Evolutionary conservation across 2,329 filamentous ascomycete species (phyloP).

Genomic region (Bipolaris victoriae): DNA sequence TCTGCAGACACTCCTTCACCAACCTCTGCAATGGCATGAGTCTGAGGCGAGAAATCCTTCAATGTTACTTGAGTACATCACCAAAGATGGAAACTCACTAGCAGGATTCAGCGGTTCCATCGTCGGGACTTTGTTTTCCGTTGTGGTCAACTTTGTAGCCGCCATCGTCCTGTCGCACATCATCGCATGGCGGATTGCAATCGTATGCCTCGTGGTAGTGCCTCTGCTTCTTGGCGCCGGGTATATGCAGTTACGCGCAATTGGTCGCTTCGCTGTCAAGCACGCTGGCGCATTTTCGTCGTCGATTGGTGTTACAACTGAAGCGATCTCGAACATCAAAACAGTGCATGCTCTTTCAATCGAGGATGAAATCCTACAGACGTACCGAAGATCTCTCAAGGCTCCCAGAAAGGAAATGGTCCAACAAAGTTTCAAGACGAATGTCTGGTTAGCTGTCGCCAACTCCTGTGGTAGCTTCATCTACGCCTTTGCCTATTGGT

Average conservation of each 20-base stretch:
- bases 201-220: constrained; percentile 72
- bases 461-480: constrained; percentile 69
- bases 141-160: constrained; percentile 70
- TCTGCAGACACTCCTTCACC: constrained; percentile 68
- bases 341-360: constrained; percentile 60
- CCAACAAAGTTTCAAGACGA: constrained; percentile 58
- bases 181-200: constrained; percentile 76
- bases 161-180: constrained; percentile 73
- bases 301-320: constrained; percentile 59
- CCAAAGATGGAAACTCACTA: constrained; percentile 70
- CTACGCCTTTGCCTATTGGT: constrained; percentile 80
- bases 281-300: constrained; percentile 59
- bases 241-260: constrained; percentile 69
- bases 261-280: constrained; percentile 64
- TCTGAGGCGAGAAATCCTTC: constrained; percentile 67
- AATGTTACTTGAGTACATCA: constrained; percentile 70
- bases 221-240: constrained; percentile 73
- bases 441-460: constrained; percentile 66
- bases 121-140: constrained; percentile 71
- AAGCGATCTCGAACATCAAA: constrained; percentile 60
- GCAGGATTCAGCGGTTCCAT: constrained; percentile 73
- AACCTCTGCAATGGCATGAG: constrained; percentile 75
- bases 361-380: constrained; percentile 56
- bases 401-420: constrained; percentile 58
- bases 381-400: constrained; percentile 54